Evolutionary conservation across 345 rosid genomes (phyloP), one percentile per base, ranked within the genome.

Genomic region (Noccaea bulbosa): DNA sequence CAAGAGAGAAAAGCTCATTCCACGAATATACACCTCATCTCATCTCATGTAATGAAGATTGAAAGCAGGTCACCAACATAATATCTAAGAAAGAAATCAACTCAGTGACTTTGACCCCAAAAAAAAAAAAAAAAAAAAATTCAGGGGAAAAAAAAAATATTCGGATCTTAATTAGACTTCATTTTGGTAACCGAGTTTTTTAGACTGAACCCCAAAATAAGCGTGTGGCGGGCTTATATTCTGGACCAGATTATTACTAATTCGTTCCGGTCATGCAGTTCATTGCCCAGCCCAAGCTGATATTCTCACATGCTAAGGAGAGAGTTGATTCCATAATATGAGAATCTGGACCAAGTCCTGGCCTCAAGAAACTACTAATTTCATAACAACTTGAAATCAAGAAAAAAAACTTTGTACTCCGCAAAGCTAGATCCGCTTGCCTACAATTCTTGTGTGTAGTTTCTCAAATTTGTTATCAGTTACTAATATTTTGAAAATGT

Each of bases 81-180:
- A 49, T 27, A 41, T 51, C 38, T 20, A 33, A 43, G 54, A 38
- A 51, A 32, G 32, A 71, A 64, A 41, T 7, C 61, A 40, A 37
- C 7, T 48, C 60, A 52, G 14, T 62, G 68, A 41, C 75, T 51
- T 71, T 52, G 62, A 71, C 62, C 44, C 16, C 2, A 39, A 16
- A 38, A 0, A 17, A 24, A n/a, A 30, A 11, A 24, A n/a, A 30
- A 11, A 40, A 4, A 24, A 6, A 46, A 45, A 46, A 45, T 62
- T 32, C 61, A 71, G 53, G 57, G 40, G 62, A 61, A 30, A 38
- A 46, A 63, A 47, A 20, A 20, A 33, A 2, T 47, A 8, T 62
- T 62, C 14, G 24, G 46, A 16, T 70, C 41, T 70, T 61, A 48
- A 8, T 17, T 24, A 24, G 4, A 7, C 47, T 37, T 58, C 30